A percentile compares a stretch with the other conserved stretches of the same genome.
These are phyloP conservation scores for Bruguiera sexangula DNA, from an alignment of 345 rosid species.

Conservation along the genomic window DNA sequence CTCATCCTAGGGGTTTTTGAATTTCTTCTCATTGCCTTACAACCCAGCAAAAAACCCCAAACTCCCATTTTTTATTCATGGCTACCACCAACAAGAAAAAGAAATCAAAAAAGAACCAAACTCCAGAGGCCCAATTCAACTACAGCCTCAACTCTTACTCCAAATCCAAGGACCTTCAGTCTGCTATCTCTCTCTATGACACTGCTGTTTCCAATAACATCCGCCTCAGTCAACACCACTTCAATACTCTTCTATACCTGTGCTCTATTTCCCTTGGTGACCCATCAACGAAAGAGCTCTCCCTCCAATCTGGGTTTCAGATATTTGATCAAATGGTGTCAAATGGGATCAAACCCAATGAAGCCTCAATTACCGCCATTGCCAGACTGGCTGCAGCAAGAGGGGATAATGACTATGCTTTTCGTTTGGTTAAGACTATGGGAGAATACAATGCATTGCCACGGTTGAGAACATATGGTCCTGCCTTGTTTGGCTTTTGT, in stretches of 20 bases:
- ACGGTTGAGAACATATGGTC: slow-evolving; percentile 70
- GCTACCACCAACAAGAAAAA: slow-evolving; percentile 34
- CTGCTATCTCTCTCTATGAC: slow-evolving; percentile 69
- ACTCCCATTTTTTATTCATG: slow-evolving; percentile 19
- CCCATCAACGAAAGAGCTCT: slow-evolving; percentile 28
- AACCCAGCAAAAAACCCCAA: too few relatives aligned
- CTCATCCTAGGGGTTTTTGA: too few relatives aligned
- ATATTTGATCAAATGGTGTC: slow-evolving; percentile 57
- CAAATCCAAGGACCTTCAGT: slow-evolving; percentile 53
- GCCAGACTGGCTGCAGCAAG: slow-evolving; percentile 67
- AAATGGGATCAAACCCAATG: slow-evolving; percentile 49
- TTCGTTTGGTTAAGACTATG: slow-evolving; percentile 56
- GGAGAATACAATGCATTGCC: slow-evolving; percentile 47
- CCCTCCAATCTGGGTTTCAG: slow-evolving; percentile 47
- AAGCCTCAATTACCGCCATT: slow-evolving; percentile 64
- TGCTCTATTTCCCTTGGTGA: slow-evolving; percentile 50
- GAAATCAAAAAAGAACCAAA: slow-evolving; percentile 39
- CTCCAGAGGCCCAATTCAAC: slow-evolving; percentile 56
- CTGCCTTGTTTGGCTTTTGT: slow-evolving; percentile 69
- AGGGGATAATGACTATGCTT: slow-evolving; percentile 71
- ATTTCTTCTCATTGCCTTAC: too few relatives aligned
- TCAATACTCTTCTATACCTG: slow-evolving; percentile 67
- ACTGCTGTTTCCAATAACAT: slow-evolving; percentile 35
- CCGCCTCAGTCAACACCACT: slow-evolving; percentile 54
- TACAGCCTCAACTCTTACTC: slow-evolving; percentile 56